Percentiles rank a stretch among this genome's conserved stretches.
Conservation (phyloP, 108 stramenopile genomes). For the Licmophora abbreviata region DNA sequence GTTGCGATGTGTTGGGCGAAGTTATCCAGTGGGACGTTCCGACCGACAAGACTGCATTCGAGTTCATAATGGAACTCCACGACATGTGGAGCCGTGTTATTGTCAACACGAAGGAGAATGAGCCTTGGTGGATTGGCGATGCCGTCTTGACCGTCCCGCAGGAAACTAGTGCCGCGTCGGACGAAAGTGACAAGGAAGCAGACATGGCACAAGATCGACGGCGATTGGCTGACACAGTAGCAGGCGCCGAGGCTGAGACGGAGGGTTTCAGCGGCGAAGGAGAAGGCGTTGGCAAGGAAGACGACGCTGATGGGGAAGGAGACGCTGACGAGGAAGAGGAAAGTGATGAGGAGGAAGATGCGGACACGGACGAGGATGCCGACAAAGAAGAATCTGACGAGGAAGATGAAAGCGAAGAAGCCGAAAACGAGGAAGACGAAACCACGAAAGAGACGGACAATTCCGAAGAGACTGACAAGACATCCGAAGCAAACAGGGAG, state of each 20-base stretch:
- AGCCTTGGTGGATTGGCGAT: constrained; percentile 48
- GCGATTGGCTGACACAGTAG: not conserved
- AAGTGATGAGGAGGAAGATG: not conserved
- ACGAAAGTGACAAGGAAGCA: not conserved
- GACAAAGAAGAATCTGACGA: constrained; percentile 6
- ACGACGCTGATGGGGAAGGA: not conserved
- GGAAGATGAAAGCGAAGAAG: constrained; percentile 12
- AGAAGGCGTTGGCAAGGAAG: not conserved
- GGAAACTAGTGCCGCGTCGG: constrained; percentile 5
- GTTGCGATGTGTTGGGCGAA: constrained; percentile 76
- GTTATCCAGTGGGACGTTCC: constrained; percentile 60
- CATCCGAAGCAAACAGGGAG: not conserved
- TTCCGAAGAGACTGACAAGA: not conserved
- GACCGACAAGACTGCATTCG: constrained; percentile 47
- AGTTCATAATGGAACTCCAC: constrained; percentile 66
- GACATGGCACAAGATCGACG: not conserved
- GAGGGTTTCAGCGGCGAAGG: not conserved
- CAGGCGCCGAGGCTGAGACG: not conserved
- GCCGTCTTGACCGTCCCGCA: constrained; percentile 30
- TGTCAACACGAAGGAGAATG: constrained; percentile 11
- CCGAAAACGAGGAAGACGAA: constrained; percentile 5
- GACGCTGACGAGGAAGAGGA: constrained; percentile 3
- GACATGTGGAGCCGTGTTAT: constrained; percentile 79
- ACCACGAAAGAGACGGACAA: constrained; percentile 12
- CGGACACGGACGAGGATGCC: constrained; percentile 8